Percentiles rank a stretch among this genome's conserved stretches.
Evolutionary conservation across 108 stramenopile genomes (phyloP).

Genomic region (Craspedostauros australis): DNA sequence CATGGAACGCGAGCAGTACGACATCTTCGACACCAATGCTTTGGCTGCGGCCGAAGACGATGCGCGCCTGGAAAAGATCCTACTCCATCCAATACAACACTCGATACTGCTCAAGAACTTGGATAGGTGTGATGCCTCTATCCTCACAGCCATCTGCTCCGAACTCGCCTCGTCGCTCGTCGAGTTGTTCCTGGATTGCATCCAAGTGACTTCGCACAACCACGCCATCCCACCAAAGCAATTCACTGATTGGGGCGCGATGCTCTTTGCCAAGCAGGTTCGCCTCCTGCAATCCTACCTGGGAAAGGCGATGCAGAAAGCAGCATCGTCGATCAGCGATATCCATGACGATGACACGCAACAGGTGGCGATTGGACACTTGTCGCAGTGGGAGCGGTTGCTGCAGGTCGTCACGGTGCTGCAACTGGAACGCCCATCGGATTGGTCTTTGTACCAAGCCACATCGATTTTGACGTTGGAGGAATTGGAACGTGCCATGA

Average conservation of each 20-base stretch:
- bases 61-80: conserved; percentile 47
- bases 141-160: conserved; percentile 26
- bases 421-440: conserved; percentile 75
- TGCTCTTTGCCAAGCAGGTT: conserved; percentile 80
- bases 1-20: conserved; percentile 57
- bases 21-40: conserved; percentile 41
- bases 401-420: conserved; percentile 65
- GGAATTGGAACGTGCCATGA: conserved; percentile 47
- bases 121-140: conserved; percentile 59
- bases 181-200: conserved; percentile 47
- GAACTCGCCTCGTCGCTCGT: conserved; percentile 41
- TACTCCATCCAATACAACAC: conserved; percentile 48
- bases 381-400: conserved; percentile 59
- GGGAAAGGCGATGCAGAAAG: conserved; percentile 19
- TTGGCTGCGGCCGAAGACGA: conserved; percentile 52
- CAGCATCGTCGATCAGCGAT: conserved; percentile 7
- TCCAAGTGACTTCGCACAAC: too few relatives aligned
- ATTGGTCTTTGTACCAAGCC: conserved; percentile 51
- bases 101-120: conserved; percentile 49
- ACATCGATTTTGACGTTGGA: conserved; percentile 44
- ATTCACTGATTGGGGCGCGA: conserved; percentile 80
- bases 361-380: conserved; percentile 6
- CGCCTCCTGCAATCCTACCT: conserved; percentile 55
- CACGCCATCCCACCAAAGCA: conserved; percentile 25
- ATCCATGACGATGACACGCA: background rate